Percentiles rank a stretch among this genome's conserved stretches.
Conservation (phyloP, 441 rosid species). For the Kokia cookei region DNA sequence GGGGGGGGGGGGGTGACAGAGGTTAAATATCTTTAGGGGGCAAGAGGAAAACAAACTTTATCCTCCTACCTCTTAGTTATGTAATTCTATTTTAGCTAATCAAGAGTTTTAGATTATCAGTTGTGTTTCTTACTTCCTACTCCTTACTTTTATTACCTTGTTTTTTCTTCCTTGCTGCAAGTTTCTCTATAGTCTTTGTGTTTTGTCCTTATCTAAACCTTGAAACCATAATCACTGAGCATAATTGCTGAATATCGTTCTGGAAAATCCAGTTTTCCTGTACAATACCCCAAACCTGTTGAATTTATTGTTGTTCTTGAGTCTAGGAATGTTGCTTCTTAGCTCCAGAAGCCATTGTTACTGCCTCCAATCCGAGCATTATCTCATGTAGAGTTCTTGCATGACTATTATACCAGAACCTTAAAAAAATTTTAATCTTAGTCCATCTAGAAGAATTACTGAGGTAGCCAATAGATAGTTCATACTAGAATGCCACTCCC, state of each 20-base stretch:
- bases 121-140: background rate
- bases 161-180: background rate
- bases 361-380: background rate
- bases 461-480: background rate
- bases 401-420: background rate
- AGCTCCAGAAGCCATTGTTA: background rate
- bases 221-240: background rate
- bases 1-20: background rate
- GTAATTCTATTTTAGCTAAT: background rate
- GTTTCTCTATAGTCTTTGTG: background rate
- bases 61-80: background rate
- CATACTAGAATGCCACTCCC: background rate
- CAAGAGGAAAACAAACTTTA: background rate
- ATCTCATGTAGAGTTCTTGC: background rate
- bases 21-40: background rate
- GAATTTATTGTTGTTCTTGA: background rate
- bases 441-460: background rate
- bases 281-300: background rate
- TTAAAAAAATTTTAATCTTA: background rate
- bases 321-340: background rate
- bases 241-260: background rate
- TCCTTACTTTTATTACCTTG: background rate
- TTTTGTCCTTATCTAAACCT: background rate
- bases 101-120: background rate
- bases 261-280: background rate